Conservation (phyloP, 1,139 yeast species). For the Zygosaccharomyces pseudobailii region DNA sequence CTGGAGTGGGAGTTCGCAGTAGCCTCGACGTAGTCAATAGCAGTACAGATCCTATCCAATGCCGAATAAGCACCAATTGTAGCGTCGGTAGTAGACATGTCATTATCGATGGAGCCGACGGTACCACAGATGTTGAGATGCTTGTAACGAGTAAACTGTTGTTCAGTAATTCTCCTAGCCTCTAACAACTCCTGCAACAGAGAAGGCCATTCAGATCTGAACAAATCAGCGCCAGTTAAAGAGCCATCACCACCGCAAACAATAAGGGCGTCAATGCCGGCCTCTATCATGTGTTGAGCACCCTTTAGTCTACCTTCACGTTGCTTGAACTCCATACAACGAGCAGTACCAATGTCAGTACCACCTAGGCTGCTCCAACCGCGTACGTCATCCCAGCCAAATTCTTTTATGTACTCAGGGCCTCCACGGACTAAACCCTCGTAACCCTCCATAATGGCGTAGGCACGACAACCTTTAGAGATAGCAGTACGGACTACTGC, state of each 20-base stretch:
- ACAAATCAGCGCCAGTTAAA: constrained; percentile 91
- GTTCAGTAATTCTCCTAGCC: constrained; percentile 49
- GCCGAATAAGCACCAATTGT: constrained; percentile 97
- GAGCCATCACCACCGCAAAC: constrained; percentile 99
- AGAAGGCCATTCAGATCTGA: constrained; percentile 92
- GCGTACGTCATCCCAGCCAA: constrained; percentile 90
- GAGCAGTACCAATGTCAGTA: constrained; percentile 92
- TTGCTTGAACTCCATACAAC: constrained; percentile 81
- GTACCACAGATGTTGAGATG: constrained; percentile 88
- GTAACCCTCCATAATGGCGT: constrained; percentile 91
- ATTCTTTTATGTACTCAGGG: constrained; percentile 57
- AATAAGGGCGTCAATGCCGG: constrained; percentile 90
- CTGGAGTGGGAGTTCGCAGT: constrained; percentile 96
- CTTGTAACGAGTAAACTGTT: constrained; percentile 55
- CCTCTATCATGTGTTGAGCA: constrained; percentile 75
- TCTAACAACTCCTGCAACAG: constrained; percentile 64
- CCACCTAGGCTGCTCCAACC: constrained; percentile 92
- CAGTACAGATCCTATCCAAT: constrained; percentile 85
- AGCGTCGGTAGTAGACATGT: constrained; percentile 93
- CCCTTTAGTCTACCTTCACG: constrained; percentile 78
- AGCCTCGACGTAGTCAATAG: constrained; percentile 78
- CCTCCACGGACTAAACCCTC: constrained; percentile 91
- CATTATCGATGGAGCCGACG: constrained; percentile 96
- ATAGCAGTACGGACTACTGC: constrained; percentile 92
- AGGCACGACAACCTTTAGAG: constrained; percentile 87